These are phyloP conservation scores for Phytophthora sansomeana DNA, from an alignment of 352 stramenopile genomes.

Conservation along the genomic window DNA sequence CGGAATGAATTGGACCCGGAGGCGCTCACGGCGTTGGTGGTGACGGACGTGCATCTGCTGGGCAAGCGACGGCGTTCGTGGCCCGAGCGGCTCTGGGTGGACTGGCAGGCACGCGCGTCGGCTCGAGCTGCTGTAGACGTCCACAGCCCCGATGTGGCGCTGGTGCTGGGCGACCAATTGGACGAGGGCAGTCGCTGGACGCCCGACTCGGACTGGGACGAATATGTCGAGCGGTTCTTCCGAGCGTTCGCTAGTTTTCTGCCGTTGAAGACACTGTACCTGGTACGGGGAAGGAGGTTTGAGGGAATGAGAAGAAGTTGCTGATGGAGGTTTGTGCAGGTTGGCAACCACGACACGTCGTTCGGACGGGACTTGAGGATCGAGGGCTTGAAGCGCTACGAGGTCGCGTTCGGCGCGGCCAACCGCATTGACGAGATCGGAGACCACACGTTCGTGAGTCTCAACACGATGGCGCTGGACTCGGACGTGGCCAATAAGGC, in stretches of 20 bases:
- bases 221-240: slow-evolving; percentile 67
- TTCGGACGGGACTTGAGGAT: slow-evolving; percentile 62
- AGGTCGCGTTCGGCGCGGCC: slow-evolving; percentile 63
- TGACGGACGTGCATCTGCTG: slow-evolving; percentile 81
- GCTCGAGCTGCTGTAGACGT: slow-evolving; percentile 53
- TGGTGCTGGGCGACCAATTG: slow-evolving; percentile 79
- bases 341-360: slow-evolving; percentile 82
- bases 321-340: slow-evolving; percentile 27
- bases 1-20: background rate
- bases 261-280: slow-evolving; percentile 58
- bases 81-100: slow-evolving; percentile 74
- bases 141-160: slow-evolving; percentile 59
- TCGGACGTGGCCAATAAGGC: slow-evolving; percentile 54
- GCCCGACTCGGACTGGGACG: slow-evolving; percentile 54
- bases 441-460: slow-evolving; percentile 63
- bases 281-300: slow-evolving; percentile 35
- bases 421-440: slow-evolving; percentile 62
- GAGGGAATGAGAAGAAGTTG: background rate
- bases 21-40: slow-evolving; percentile 54
- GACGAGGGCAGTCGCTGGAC: slow-evolving; percentile 76
- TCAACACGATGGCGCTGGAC: slow-evolving; percentile 88
- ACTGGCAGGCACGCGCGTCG: slow-evolving; percentile 67
- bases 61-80: slow-evolving; percentile 66
- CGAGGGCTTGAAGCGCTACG: slow-evolving; percentile 55
- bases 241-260: slow-evolving; percentile 44